Conservation (phyloP, 352 stramenopile species). For the Phytophthora sp. region DNA sequence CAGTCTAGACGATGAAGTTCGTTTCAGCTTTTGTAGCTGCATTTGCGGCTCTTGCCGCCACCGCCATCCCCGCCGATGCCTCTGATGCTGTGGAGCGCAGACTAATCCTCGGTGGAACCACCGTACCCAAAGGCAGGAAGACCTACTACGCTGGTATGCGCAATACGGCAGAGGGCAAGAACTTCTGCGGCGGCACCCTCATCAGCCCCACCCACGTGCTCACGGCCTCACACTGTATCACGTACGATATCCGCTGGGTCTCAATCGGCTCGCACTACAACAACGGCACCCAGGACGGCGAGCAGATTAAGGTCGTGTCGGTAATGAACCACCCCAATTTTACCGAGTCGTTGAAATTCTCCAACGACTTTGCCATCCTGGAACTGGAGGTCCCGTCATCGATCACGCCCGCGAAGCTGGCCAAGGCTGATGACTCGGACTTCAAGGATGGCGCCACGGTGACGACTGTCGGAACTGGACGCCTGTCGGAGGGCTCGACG, state of each 20-base stretch:
- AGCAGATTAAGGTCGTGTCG: slow-evolving; percentile 54
- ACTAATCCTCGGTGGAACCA: slow-evolving; percentile 59
- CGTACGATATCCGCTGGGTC: slow-evolving; percentile 47
- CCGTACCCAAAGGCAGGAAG: slow-evolving; percentile 45
- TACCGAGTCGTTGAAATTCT: slow-evolving; percentile 25
- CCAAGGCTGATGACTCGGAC: slow-evolving; percentile 31
- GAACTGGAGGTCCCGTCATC: slow-evolving; percentile 47
- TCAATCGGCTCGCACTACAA: slow-evolving; percentile 64
- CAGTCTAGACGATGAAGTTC: slow-evolving; percentile 30
- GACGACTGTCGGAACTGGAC: slow-evolving; percentile 34
- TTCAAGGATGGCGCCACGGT: slow-evolving; percentile 37
- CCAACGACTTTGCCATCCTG: slow-evolving; percentile 66
- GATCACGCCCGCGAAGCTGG: slow-evolving; percentile 44
- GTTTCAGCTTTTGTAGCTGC: slow-evolving; percentile 20
- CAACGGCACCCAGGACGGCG: slow-evolving; percentile 47
- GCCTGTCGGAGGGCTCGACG: slow-evolving; percentile 26
- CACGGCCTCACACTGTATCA: slow-evolving; percentile 53
- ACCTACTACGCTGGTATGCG: slow-evolving; percentile 47
- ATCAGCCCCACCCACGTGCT: slow-evolving; percentile 53
- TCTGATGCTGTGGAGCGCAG: slow-evolving; percentile 23
- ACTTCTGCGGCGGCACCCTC: slow-evolving; percentile 45
- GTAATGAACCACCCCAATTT: slow-evolving; percentile 61
- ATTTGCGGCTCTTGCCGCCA: slow-evolving; percentile 16
- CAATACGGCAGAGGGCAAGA: slow-evolving; percentile 31
- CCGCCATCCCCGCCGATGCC: not conserved